phyloP scores from a whole-genome alignment of 441 rosid species.

The Melastoma candidum region DNA sequence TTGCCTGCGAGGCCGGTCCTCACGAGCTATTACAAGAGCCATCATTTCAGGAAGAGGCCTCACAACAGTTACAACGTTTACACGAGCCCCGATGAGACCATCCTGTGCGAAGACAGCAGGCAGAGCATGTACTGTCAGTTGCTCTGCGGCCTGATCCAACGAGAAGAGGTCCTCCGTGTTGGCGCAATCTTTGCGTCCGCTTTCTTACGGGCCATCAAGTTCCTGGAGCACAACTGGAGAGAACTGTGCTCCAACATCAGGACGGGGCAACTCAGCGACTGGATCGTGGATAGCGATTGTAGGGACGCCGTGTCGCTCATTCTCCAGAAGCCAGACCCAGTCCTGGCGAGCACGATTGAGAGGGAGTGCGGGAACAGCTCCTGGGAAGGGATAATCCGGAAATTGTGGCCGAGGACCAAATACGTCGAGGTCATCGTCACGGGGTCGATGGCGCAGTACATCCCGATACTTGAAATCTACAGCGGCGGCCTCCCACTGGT shows the following conservation, averaged over 20 bases:
- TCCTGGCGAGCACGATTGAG: slow-evolving; percentile 49
- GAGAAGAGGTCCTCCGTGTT: slow-evolving; percentile 56
- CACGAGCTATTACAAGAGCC: slow-evolving; percentile 85
- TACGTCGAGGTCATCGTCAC: slow-evolving; percentile 82
- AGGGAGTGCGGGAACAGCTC: slow-evolving; percentile 35
- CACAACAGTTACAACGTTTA: slow-evolving; percentile 60
- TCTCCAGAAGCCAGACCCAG: slow-evolving; percentile 30
- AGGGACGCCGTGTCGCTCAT: slow-evolving; percentile 35
- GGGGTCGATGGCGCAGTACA: slow-evolving; percentile 88
- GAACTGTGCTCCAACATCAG: slow-evolving; percentile 59
- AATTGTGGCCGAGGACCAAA: slow-evolving; percentile 74
- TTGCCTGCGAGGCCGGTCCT: slow-evolving; percentile 82
- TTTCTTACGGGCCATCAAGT: slow-evolving; percentile 71
- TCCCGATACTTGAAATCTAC: slow-evolving; percentile 69
- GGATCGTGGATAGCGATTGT: slow-evolving; percentile 58
- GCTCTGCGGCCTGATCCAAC: slow-evolving; percentile 64
- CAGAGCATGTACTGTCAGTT: slow-evolving; percentile 90
- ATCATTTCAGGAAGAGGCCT: slow-evolving; percentile 58
- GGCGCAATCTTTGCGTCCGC: slow-evolving; percentile 95
- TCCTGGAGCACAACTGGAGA: slow-evolving; percentile 55
- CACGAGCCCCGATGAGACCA: slow-evolving; percentile 82
- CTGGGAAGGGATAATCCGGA: slow-evolving; percentile 79
- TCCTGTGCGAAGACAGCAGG: slow-evolving; percentile 70
- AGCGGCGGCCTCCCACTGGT: slow-evolving; percentile 69
- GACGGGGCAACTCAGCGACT: slow-evolving; percentile 46